Evolutionary conservation across 2,329 filamentous ascomycete species (phyloP).

Genomic region (Allantophomopsis lycopodina): DNA sequence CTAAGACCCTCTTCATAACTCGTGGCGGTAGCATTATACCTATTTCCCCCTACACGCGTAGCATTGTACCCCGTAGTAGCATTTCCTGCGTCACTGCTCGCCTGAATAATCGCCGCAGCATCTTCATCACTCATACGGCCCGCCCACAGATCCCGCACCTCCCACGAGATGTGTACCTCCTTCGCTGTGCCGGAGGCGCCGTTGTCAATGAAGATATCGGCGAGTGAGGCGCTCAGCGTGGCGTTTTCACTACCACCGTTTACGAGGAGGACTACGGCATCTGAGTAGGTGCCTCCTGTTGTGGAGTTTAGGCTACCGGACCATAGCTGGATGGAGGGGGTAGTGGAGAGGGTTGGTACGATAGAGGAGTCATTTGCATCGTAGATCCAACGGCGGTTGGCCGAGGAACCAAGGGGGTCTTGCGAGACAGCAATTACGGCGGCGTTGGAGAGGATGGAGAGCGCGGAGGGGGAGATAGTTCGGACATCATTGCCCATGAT

Average conservation of each 20-base stretch:
- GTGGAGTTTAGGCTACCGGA: constrained; percentile 25
- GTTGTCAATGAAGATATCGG: constrained; percentile 35
- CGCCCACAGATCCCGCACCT: constrained; percentile 40
- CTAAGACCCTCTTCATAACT: constrained; percentile 31
- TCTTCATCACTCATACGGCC: constrained; percentile 33
- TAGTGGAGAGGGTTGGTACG: constrained; percentile 22
- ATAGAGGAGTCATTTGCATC: constrained; percentile 19
- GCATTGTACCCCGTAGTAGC: constrained; percentile 16
- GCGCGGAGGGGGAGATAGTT: constrained; percentile 16
- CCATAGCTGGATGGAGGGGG: constrained; percentile 34
- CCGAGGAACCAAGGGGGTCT: constrained; percentile 23
- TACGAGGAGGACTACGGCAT: constrained; percentile 30
- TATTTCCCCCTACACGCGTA: constrained; percentile 11
- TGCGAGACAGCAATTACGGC: constrained; percentile 29
- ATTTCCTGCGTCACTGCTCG: constrained; percentile 19
- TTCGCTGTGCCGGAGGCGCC: constrained; percentile 25
- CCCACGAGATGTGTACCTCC: constrained; percentile 29
- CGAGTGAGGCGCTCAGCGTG: constrained; percentile 33
- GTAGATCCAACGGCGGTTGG: constrained; percentile 29
- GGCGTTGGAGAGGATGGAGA: constrained; percentile 24
- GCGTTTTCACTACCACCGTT: constrained; percentile 29
- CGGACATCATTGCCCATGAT: constrained; percentile 18
- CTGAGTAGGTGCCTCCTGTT: constrained; percentile 26
- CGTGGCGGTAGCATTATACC: constrained; percentile 33
- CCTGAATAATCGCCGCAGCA: constrained; percentile 28